Percentiles rank a stretch among this genome's conserved stretches.
Conservation (phyloP, 345 rosid genomes). For the Toxicodendron radicans region DNA sequence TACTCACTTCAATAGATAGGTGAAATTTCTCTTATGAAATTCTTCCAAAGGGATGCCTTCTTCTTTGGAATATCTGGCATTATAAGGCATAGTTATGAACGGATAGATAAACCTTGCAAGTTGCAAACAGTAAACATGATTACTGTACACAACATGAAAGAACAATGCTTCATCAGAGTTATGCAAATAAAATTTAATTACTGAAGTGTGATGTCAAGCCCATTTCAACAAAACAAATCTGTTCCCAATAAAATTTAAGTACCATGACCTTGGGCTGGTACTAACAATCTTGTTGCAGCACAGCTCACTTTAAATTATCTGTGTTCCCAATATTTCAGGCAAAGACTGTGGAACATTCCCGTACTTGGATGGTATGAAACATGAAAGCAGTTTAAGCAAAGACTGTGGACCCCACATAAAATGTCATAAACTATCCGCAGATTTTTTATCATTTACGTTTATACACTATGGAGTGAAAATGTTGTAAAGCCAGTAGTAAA, state of each 20-base stretch:
- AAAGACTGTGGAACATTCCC: too few species aligned
- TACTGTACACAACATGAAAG: not conserved
- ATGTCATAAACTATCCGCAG: too few species aligned
- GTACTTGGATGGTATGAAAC: too few species aligned
- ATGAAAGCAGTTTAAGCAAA: too few species aligned
- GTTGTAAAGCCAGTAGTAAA: not conserved
- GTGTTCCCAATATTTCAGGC: too few species aligned
- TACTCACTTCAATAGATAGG: slow-evolving; percentile 77
- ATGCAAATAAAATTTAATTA: not conserved
- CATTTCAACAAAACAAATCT: not conserved
- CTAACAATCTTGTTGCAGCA: too few species aligned
- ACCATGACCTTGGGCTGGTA: too few species aligned
- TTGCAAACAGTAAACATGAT: not conserved
- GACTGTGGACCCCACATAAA: too few species aligned
- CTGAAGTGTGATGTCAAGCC: not conserved
- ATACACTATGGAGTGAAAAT: not conserved
- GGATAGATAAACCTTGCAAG: slow-evolving; percentile 3
- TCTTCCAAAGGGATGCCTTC: slow-evolving; percentile 65
- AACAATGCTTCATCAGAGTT: not conserved
- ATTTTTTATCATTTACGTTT: too few species aligned
- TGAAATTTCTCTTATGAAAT: slow-evolving; percentile 57
- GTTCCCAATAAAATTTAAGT: too few species aligned
- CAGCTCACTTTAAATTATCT: too few species aligned
- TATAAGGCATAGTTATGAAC: not conserved
- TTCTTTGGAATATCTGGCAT: slow-evolving; percentile 91